Evolutionary conservation across 1,284 basidiomycete species (phyloP).

Genomic region (Irpex sp.): DNA sequence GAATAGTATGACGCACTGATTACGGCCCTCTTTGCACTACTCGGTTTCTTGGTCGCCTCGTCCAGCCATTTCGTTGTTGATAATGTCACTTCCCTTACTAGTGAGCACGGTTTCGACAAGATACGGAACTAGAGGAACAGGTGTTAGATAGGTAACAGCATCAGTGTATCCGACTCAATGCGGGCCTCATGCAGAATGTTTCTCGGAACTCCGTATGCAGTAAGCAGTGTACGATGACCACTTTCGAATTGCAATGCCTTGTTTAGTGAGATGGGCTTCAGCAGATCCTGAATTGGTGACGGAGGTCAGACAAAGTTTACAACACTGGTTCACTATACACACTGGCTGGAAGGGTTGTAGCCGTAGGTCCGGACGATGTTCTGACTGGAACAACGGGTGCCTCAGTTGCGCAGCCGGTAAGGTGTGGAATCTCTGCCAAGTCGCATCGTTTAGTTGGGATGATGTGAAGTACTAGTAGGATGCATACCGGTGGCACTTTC

Average conservation of each 20-base stretch:
- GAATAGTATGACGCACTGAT: slow-evolving; percentile 46
- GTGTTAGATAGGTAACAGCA: neutral
- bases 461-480: neutral
- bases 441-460: neutral
- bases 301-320: neutral
- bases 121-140: slow-evolving; percentile 55
- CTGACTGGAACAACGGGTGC: slow-evolving; percentile 32
- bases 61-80: slow-evolving; percentile 48
- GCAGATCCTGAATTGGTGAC: neutral
- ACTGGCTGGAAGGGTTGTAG: slow-evolving; percentile 41
- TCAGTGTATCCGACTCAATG: slow-evolving; percentile 3
- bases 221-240: slow-evolving; percentile 33
- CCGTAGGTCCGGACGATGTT: slow-evolving; percentile 26
- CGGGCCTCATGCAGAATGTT: slow-evolving; percentile 62
- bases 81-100: slow-evolving; percentile 64
- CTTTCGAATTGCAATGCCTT: neutral
- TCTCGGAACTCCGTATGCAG: slow-evolving; percentile 62
- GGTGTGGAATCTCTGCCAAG: slow-evolving; percentile 34
- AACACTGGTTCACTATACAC: slow-evolving; percentile 9
- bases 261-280: neutral
- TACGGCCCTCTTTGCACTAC: slow-evolving; percentile 49
- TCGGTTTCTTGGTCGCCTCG: slow-evolving; percentile 37
- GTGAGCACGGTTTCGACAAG: slow-evolving; percentile 59
- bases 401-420: slow-evolving; percentile 32
- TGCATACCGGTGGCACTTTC: neutral